Conservation (phyloP, 2,329 filamentous ascomycete genomes). For the Calycina marina region DNA sequence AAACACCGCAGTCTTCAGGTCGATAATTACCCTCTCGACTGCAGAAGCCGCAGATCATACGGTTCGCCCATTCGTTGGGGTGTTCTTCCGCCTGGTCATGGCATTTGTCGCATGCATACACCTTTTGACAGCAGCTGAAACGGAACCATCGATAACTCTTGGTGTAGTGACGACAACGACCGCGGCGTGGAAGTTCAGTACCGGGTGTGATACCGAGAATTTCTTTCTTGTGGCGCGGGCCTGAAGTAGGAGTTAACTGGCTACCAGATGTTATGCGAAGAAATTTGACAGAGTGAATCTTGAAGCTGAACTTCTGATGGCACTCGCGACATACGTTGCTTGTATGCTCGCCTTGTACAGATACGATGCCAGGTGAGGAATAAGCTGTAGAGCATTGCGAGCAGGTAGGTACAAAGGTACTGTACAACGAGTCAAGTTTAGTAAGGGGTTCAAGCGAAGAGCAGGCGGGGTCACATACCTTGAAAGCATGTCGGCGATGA, state of each 20-base stretch:
- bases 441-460: not conserved
- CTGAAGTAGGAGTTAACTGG: constrained; percentile 27
- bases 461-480: constrained; percentile 27
- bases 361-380: constrained; percentile 46
- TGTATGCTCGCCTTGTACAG: constrained; percentile 58
- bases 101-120: constrained; percentile 54
- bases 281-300: constrained; percentile 66
- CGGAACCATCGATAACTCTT: constrained; percentile 49
- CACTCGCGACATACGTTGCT: constrained; percentile 68
- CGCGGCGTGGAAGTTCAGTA: constrained; percentile 36
- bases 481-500: constrained; percentile 60
- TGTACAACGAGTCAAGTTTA: constrained; percentile 30
- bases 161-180: constrained; percentile 42
- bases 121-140: constrained; percentile 45
- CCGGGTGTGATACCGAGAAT: constrained; percentile 42
- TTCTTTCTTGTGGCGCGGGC: constrained; percentile 31
- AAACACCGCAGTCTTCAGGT: constrained; percentile 61
- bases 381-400: constrained; percentile 57
- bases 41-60: constrained; percentile 73
- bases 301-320: constrained; percentile 67
- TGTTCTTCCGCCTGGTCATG: constrained; percentile 61
- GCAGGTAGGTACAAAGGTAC: constrained; percentile 69
- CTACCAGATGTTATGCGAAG: constrained; percentile 44
- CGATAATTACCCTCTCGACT: constrained; percentile 69
- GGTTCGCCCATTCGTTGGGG: constrained; percentile 64